phyloP scores from a whole-genome alignment of 2,329 filamentous ascomycete genomes.

The Cercospora zeina region DNA sequence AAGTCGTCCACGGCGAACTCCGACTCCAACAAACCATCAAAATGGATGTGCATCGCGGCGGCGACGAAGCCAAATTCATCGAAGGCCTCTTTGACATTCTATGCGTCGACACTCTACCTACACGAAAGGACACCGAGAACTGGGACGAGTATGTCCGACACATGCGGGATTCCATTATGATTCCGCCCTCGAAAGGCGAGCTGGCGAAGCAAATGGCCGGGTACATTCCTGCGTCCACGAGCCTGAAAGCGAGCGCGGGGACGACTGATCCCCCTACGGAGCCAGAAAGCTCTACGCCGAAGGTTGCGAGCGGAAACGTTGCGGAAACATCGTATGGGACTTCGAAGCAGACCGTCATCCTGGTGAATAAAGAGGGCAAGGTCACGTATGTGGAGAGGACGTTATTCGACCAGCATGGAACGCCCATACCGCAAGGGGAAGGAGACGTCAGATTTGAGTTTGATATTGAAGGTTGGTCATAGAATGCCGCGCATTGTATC shows the following conservation, averaged over 20 bases:
- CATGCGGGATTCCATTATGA: constrained; percentile 61
- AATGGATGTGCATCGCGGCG: constrained; percentile 43
- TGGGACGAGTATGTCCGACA: constrained; percentile 59
- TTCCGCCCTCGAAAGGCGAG: constrained; percentile 57
- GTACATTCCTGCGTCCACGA: constrained; percentile 32
- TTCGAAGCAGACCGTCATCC: constrained; percentile 62
- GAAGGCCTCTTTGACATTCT: constrained; percentile 55
- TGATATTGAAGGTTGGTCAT: constrained; percentile 47
- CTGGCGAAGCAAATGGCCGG: constrained; percentile 44
- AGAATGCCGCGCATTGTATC: not conserved
- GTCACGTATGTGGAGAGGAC: constrained; percentile 65
- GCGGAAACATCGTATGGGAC: constrained; percentile 59
- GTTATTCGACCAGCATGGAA: constrained; percentile 56
- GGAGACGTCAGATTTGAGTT: constrained; percentile 53
- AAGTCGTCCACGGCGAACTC: constrained; percentile 59
- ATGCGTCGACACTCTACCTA: constrained; percentile 57
- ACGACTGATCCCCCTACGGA: constrained; percentile 31
- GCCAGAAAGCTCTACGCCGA: constrained; percentile 1
- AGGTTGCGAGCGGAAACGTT: not conserved
- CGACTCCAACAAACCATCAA: constrained; percentile 54
- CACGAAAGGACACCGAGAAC: constrained; percentile 50
- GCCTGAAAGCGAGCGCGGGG: constrained; percentile 10
- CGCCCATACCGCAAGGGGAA: constrained; percentile 48
- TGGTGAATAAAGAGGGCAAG: constrained; percentile 57
- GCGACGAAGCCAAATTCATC: constrained; percentile 52